Evolutionary conservation across 2,329 filamentous ascomycete species (phyloP).

Genomic region (Aureobasidium sp.): DNA sequence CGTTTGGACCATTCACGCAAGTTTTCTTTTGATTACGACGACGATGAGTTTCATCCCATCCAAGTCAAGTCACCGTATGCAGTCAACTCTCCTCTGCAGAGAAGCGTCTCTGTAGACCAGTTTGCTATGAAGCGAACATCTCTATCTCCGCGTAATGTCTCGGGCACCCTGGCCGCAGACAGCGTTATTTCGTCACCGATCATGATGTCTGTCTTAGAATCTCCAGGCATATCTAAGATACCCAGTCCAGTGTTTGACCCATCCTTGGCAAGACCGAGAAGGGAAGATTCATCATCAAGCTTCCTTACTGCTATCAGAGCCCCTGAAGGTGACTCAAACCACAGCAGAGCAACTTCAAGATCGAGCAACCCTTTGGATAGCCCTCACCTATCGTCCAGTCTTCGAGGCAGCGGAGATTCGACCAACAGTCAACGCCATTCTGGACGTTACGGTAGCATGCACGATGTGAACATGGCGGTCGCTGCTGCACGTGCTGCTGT

Average conservation of each 20-base stretch:
- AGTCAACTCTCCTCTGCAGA: background rate
- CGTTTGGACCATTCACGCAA: slow-evolving; percentile 22
- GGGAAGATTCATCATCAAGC: slow-evolving; percentile 32
- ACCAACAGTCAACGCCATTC: background rate
- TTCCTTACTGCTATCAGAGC: slow-evolving; percentile 25
- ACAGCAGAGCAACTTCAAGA: slow-evolving; percentile 20
- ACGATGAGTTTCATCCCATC: slow-evolving; percentile 29
- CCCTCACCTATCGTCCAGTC: background rate
- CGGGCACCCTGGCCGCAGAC: background rate
- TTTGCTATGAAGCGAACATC: background rate
- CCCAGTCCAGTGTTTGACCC: slow-evolving; percentile 34
- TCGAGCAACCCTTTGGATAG: slow-evolving; percentile 16
- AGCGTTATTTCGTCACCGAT: background rate
- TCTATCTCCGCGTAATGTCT: background rate
- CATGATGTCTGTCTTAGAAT: background rate
- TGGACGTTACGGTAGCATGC: background rate
- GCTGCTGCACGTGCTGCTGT: slow-evolving; percentile 2
- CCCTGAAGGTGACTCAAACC: slow-evolving; percentile 21
- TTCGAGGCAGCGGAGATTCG: background rate
- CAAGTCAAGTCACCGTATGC: background rate
- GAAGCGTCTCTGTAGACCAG: background rate
- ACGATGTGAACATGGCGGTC: slow-evolving; percentile 1
- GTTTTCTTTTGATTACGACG: slow-evolving; percentile 38
- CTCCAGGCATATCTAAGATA: slow-evolving; percentile 29
- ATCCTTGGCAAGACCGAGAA: slow-evolving; percentile 27